A percentile compares a stretch with the other conserved stretches of the same genome.
phyloP scores from a whole-genome alignment of 352 stramenopile genomes.

The Sclerospora graminicola region DNA sequence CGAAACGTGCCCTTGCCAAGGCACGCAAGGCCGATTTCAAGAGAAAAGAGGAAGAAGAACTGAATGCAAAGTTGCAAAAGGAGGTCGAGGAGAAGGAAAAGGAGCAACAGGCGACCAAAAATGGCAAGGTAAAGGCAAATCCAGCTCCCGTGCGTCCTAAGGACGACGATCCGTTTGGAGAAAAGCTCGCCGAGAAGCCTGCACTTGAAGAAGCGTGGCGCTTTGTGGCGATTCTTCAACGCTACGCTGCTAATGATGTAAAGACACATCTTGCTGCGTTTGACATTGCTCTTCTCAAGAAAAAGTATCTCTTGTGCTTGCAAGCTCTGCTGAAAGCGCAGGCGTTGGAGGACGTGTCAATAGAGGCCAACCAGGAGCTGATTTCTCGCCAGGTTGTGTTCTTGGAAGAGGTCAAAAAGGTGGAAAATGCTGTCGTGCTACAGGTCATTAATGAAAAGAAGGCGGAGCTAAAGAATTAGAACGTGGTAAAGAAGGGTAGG shows the following conservation, averaged over 20 bases:
- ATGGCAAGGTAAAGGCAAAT: constrained; percentile 66
- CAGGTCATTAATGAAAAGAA: constrained; percentile 56
- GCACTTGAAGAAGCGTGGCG: constrained; percentile 69
- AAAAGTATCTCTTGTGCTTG: constrained; percentile 67
- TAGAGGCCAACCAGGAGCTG: constrained; percentile 26
- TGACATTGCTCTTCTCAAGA: constrained; percentile 63
- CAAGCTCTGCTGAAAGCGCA: constrained; percentile 61
- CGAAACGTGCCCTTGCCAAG: constrained; percentile 82
- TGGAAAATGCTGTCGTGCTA: constrained; percentile 48
- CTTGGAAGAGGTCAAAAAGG: constrained; percentile 36
- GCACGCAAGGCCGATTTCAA: constrained; percentile 87
- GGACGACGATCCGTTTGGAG: constrained; percentile 62
- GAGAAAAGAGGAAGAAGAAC: constrained; percentile 63
- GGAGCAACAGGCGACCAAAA: constrained; percentile 53
- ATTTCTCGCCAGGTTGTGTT: constrained; percentile 30
- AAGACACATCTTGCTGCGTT: constrained; percentile 67
- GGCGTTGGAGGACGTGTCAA: constrained; percentile 20
- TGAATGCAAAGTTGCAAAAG: constrained; percentile 68
- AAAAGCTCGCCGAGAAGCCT: constrained; percentile 57
- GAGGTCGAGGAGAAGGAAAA: constrained; percentile 70
- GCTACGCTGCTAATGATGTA: constrained; percentile 42
- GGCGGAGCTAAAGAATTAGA: constrained; percentile 46
- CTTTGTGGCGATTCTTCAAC: constrained; percentile 61
- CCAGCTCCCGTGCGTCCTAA: constrained; percentile 29
- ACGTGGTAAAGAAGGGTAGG: constrained; percentile 3